Base-by-base conservation (phyloP, 2,329 filamentous ascomycete genomes). In the Talaromyces sp. region DNA sequence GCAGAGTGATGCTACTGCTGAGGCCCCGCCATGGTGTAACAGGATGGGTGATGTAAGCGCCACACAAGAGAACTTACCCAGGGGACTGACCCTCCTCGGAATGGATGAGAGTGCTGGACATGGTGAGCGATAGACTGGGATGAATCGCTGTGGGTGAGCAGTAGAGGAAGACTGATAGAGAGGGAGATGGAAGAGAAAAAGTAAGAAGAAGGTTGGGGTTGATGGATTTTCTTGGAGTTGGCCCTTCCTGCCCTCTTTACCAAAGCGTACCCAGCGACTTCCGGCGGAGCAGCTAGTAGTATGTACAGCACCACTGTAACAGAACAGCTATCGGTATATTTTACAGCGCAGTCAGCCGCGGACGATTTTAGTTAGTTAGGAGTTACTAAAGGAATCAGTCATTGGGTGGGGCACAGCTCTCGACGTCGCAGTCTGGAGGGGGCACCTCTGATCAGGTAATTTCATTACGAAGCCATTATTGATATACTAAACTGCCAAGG, bases 51-150 rank as follows among this genome's bases (percentile, higher is more conserved):
- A 78, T 78, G 76, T 78, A 76, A 78, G 74, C 74, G 73, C 67
- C 60, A 65, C 56, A 58, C 69, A 60, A 70, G 67, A 68, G 50
- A 66, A 83, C 84, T 80, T 74, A 85, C 84, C 82, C 82, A 78
- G 81, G 81, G 75, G 79, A 80, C 64, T 80, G 78, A 68, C 77
- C 75, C 69, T 84, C 82, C 67, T 84, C 82, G 66, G 78, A 73
- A 68, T 81, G 80, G 69, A 83, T 79, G 72, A 85, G 76, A 50
- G 82, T 83, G 76, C 81, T 81, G 64, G 83, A 74, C 84, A 86
- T 85, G 63, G 66, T 75, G 43, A 57, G 37, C 19, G 31, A 56
- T 35, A 33, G 39, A 56, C 17, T 8, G 50, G 49, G 35, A 52
- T 60, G 47, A 56, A 56, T 39, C 52, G 52, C 52, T 56, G 33